Percentiles rank a stretch among this genome's conserved stretches.
These are phyloP conservation scores for Ogataea thermomethanolica DNA, from an alignment of 805 yeast species.

Conservation along the genomic window DNA sequence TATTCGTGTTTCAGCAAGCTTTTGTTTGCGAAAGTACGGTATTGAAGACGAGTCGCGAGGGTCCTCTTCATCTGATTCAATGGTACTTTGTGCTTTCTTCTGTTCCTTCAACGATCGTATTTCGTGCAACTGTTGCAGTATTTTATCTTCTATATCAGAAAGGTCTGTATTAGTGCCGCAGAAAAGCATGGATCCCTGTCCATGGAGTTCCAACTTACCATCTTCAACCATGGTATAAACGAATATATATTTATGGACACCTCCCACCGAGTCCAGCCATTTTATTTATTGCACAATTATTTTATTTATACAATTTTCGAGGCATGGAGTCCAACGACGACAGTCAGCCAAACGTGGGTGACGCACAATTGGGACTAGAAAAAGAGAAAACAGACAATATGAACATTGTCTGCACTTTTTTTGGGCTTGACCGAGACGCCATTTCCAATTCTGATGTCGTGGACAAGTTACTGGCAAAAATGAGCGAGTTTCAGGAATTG, in stretches of 20 bases:
- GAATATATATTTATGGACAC: neutral
- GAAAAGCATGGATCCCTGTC: no score
- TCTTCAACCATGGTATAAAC: slow-evolving; percentile 6
- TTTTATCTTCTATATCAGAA: slow-evolving; percentile 25
- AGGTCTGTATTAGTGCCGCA: slow-evolving; percentile 17
- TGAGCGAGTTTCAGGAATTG: slow-evolving; percentile 35
- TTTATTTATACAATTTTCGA: neutral
- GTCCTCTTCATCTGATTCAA: slow-evolving; percentile 30
- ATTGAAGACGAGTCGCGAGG: slow-evolving; percentile 20
- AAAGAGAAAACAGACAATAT: neutral
- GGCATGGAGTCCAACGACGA: slow-evolving; percentile 5
- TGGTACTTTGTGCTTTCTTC: slow-evolving; percentile 14
- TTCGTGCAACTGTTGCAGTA: slow-evolving; percentile 21
- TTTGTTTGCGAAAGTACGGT: slow-evolving; percentile 16
- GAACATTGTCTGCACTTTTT: slow-evolving; percentile 33
- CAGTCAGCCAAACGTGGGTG: neutral
- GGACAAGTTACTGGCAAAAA: slow-evolving; percentile 28
- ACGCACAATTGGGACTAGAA: neutral
- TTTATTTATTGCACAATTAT: slow-evolving; percentile 1
- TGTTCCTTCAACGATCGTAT: slow-evolving; percentile 20
- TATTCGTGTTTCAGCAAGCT: slow-evolving; percentile 10
- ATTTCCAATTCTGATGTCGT: slow-evolving; percentile 28
- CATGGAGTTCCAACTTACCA: slow-evolving; percentile 5
- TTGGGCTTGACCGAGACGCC: slow-evolving; percentile 27
- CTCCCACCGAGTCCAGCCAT: slow-evolving; percentile 9